phyloP scores from a whole-genome alignment of 108 stramenopile species.

The Pelagomonas calceolata region DNA sequence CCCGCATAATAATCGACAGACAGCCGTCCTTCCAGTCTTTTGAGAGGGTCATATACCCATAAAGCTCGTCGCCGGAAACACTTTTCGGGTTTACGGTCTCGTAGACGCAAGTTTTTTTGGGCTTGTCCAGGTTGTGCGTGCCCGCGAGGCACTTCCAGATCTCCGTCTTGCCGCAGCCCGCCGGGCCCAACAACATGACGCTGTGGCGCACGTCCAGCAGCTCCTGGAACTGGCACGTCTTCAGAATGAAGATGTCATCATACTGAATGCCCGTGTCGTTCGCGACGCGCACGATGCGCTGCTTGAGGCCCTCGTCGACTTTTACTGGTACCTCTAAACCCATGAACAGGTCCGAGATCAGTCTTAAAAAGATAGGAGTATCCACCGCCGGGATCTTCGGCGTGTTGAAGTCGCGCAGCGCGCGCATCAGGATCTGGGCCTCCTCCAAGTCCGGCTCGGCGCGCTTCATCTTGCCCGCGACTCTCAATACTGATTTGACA shows the following conservation, averaged over 20 bases:
- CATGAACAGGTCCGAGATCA: slow-evolving; percentile 76
- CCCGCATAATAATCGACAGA: slow-evolving; percentile 76
- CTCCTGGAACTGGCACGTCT: slow-evolving; percentile 71
- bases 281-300: slow-evolving; percentile 49
- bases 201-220: slow-evolving; percentile 76
- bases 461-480: slow-evolving; percentile 77
- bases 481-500: slow-evolving; percentile 76
- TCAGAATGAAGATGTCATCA: slow-evolving; percentile 56
- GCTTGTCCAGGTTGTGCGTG: slow-evolving; percentile 66
- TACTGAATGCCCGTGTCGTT: slow-evolving; percentile 49
- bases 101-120: slow-evolving; percentile 58
- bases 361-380: slow-evolving; percentile 73
- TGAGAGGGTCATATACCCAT: slow-evolving; percentile 79
- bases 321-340: slow-evolving; percentile 66
- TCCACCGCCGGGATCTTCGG: slow-evolving; percentile 76
- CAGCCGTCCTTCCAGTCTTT: slow-evolving; percentile 89
- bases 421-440: slow-evolving; percentile 73
- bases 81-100: slow-evolving; percentile 83
- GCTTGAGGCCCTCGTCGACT: slow-evolving; percentile 61
- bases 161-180: slow-evolving; percentile 75
- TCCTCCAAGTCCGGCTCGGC: slow-evolving; percentile 70
- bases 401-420: slow-evolving; percentile 81
- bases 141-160: slow-evolving; percentile 78
- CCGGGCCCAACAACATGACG: slow-evolving; percentile 78
- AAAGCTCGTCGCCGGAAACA: slow-evolving; percentile 73